Evolutionary conservation across 768 basidiomycete genomes (phyloP).

Genomic region (Pisolithus tinctorius): DNA sequence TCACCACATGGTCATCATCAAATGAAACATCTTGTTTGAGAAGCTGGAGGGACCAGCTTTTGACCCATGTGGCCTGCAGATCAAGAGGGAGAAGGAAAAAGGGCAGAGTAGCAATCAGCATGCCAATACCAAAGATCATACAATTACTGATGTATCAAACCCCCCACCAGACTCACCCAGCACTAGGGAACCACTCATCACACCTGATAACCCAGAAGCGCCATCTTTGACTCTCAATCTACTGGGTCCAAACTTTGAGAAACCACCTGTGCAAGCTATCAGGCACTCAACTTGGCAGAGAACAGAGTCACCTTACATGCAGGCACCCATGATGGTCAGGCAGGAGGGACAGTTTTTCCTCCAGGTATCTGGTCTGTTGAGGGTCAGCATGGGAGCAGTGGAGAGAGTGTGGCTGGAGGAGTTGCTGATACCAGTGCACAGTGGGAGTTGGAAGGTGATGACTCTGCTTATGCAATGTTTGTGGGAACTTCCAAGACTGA

Average conservation of each 20-base stretch:
- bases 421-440: too few relatives aligned
- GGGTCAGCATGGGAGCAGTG: too few relatives aligned
- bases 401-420: too few relatives aligned
- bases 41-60: background rate
- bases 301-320: background rate
- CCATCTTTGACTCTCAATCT: background rate
- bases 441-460: background rate
- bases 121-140: too few relatives aligned
- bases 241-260: background rate
- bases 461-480: background rate
- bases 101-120: too few relatives aligned
- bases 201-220: background rate
- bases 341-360: background rate
- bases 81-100: too few relatives aligned
- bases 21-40: slow-evolving; percentile 2
- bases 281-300: background rate
- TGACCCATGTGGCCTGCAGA: too few relatives aligned
- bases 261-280: background rate
- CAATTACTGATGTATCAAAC: too few relatives aligned
- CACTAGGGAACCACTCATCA: background rate
- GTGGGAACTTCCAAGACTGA: background rate
- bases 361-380: too few relatives aligned
- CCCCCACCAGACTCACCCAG: background rate
- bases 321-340: background rate
- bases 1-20: background rate